A percentile compares a stretch with the other conserved stretches of the same genome.
Evolutionary conservation across 768 basidiomycete genomes (phyloP).

Genomic region (Gloeopeniophorella convolvens): DNA sequence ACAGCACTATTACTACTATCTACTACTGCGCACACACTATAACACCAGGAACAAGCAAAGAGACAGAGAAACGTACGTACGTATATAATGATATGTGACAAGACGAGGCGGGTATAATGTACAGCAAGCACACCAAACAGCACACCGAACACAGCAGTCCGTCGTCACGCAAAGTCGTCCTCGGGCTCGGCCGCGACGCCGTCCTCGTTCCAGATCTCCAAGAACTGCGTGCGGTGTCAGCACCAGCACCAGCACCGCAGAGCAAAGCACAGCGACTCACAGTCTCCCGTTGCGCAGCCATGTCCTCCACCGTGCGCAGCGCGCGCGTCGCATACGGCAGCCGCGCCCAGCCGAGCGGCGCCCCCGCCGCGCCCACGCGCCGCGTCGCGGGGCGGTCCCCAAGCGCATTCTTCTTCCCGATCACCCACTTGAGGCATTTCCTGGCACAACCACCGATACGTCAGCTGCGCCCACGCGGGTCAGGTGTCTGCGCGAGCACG

Average conservation of each 20-base stretch:
- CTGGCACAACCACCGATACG: conserved; percentile 40
- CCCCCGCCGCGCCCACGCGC: conserved; percentile 51
- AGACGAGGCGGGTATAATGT: too few relatives aligned
- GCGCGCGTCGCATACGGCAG: conserved; percentile 59
- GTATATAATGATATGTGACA: too few relatives aligned
- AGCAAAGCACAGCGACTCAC: conserved; percentile 39
- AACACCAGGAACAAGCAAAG: background rate
- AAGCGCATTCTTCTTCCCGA: conserved; percentile 83
- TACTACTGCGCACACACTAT: background rate
- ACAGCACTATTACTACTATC: background rate
- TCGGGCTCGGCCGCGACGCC: conserved; percentile 61
- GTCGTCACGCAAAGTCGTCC: conserved; percentile 22
- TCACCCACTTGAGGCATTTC: conserved; percentile 84
- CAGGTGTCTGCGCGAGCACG: conserved; percentile 26
- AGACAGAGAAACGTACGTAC: too few relatives aligned
- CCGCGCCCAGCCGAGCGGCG: conserved; percentile 64
- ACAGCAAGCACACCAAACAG: too few relatives aligned
- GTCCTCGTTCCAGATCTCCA: conserved; percentile 78
- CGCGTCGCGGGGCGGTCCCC: conserved; percentile 77
- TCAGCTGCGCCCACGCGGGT: background rate
- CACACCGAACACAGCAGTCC: background rate
- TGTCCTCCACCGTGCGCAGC: conserved; percentile 57
- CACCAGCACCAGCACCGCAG: conserved; percentile 1
- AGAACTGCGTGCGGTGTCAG: conserved; percentile 59
- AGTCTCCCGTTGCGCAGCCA: conserved; percentile 50